These are phyloP conservation scores for Sanghuangporus weigelae DNA, from an alignment of 1,284 basidiomycete species.

Conservation along the genomic window DNA sequence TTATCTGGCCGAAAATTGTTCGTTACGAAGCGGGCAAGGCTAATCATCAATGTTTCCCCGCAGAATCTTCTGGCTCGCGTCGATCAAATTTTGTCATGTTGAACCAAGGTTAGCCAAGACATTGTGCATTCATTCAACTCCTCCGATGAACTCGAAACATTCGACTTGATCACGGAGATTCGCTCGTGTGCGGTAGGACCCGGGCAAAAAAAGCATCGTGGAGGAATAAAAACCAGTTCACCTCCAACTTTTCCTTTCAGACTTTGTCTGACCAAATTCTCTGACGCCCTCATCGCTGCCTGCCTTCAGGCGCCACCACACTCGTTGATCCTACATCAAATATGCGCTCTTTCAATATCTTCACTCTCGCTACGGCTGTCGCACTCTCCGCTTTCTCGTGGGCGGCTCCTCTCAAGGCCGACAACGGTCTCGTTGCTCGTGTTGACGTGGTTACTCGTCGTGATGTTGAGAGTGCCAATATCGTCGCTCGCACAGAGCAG, in stretches of 20 bases:
- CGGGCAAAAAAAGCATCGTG: not conserved
- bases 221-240: not conserved
- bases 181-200: not conserved
- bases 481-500: slow-evolving; percentile 5
- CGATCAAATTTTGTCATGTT: not conserved
- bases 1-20: not conserved
- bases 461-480: not conserved
- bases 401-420: slow-evolving; percentile 23
- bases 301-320: slow-evolving; percentile 25
- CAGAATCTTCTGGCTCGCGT: not conserved
- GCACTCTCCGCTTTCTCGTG: slow-evolving; percentile 29
- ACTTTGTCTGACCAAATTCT: not conserved
- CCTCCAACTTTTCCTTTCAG: not conserved
- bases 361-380: slow-evolving; percentile 34
- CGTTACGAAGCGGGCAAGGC: not conserved
- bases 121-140: not conserved
- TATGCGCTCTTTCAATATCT: slow-evolving; percentile 43
- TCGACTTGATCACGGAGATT: not conserved
- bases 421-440: not conserved
- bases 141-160: slow-evolving; percentile 3
- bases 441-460: not conserved
- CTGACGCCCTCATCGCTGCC: not conserved
- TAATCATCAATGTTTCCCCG: not conserved
- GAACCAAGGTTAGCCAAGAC: not conserved
- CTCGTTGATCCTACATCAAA: slow-evolving; percentile 30